Percentiles rank a stretch among this genome's conserved stretches.
Conservation (phyloP, 2,329 filamentous ascomycete species). For the Aspergillus thermomutatus region DNA sequence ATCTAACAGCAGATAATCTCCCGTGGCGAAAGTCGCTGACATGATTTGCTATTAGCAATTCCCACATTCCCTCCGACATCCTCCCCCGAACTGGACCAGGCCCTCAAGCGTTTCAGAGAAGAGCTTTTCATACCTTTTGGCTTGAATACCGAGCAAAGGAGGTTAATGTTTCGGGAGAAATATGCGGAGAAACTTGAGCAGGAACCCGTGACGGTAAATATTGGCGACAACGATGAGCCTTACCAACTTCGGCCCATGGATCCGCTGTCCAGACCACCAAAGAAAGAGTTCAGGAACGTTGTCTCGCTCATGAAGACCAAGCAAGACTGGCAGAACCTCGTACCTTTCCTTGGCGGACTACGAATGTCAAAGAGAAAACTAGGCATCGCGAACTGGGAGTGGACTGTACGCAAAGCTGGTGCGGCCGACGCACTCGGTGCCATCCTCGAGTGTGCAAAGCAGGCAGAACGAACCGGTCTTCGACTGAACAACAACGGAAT, state of each 20-base stretch:
- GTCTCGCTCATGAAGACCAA: conserved; percentile 35
- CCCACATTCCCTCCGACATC: conserved; percentile 39
- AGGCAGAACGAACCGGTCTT: conserved; percentile 35
- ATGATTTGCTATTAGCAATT: conserved; percentile 24
- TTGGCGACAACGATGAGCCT: conserved; percentile 36
- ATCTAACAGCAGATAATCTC: not conserved
- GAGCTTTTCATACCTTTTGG: conserved; percentile 43
- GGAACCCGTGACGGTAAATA: conserved; percentile 39
- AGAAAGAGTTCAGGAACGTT: conserved; percentile 27
- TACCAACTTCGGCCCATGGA: conserved; percentile 39
- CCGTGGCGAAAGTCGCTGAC: not conserved
- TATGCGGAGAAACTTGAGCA: conserved; percentile 34
- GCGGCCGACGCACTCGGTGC: conserved; percentile 32
- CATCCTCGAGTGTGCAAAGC: conserved; percentile 37
- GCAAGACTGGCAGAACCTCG: conserved; percentile 41
- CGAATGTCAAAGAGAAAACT: conserved; percentile 27
- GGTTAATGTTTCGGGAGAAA: conserved; percentile 38
- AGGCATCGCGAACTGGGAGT: conserved; percentile 25
- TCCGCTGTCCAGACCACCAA: conserved; percentile 30
- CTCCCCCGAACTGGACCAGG: conserved; percentile 39
- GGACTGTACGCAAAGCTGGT: conserved; percentile 37
- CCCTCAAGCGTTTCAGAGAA: conserved; percentile 41
- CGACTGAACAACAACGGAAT: conserved; percentile 27
- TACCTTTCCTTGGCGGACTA: conserved; percentile 40
- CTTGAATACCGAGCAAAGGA: conserved; percentile 35